A percentile compares a stretch with the other conserved stretches of the same genome.
Evolutionary conservation across 768 basidiomycete genomes (phyloP).

Genomic region (Boletellus emodensis): DNA sequence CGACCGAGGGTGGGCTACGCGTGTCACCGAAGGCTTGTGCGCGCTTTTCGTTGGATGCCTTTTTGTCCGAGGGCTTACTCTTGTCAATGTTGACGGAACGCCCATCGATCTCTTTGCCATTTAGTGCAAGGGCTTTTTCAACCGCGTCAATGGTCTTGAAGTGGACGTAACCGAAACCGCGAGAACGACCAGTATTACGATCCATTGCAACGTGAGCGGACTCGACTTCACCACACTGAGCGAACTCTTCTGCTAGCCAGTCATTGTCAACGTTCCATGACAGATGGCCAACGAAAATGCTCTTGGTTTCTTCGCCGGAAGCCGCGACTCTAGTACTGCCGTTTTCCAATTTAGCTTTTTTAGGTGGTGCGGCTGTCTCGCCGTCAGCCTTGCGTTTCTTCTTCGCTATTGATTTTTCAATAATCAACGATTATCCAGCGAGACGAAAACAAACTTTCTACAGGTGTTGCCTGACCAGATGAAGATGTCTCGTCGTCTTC

Average conservation of each 20-base stretch:
- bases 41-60: conserved; percentile 57
- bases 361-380: conserved; percentile 53
- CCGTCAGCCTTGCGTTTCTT: conserved; percentile 84
- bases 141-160: conserved; percentile 69
- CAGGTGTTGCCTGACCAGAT: conserved; percentile 44
- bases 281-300: conserved; percentile 88
- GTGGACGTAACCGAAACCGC: conserved; percentile 82
- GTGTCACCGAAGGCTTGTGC: conserved; percentile 75
- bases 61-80: conserved; percentile 59
- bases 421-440: neutral
- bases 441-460: conserved; percentile 34
- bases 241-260: conserved; percentile 88
- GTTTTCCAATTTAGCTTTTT: conserved; percentile 78
- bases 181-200: conserved; percentile 74
- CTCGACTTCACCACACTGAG: conserved; percentile 81
- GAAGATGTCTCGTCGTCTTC: neutral
- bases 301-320: conserved; percentile 48
- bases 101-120: conserved; percentile 90
- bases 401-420: conserved; percentile 2
- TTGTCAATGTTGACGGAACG: conserved; percentile 84
- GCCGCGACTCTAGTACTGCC: conserved; percentile 38
- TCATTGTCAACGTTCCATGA: conserved; percentile 98
- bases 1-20: conserved; percentile 60
- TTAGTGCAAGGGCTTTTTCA: conserved; percentile 74
- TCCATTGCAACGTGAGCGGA: conserved; percentile 88